Evolutionary conservation across 768 basidiomycete genomes (phyloP).

Genomic region (Vararia minispora): DNA sequence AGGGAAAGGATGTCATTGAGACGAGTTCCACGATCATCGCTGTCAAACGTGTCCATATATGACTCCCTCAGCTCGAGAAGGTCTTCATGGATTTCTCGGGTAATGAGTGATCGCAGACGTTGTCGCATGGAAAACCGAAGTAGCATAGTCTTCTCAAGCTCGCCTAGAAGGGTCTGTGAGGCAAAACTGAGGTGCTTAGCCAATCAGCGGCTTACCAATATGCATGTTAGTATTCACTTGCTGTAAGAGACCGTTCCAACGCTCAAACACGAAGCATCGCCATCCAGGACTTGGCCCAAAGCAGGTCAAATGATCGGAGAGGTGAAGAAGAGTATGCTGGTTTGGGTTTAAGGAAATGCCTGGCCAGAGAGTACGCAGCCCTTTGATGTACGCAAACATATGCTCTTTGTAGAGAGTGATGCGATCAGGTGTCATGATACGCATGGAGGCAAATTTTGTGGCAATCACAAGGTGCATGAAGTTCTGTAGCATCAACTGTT

Average conservation of each 20-base stretch:
- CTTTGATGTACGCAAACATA: slow-evolving; percentile 23
- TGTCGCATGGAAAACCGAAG: slow-evolving; percentile 16
- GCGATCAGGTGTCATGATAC: slow-evolving; percentile 12
- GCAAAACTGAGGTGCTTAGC: not conserved
- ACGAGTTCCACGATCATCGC: not conserved
- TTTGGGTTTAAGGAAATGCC: slow-evolving; percentile 20
- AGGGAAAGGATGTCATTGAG: not conserved
- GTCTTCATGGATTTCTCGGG: not conserved
- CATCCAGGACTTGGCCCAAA: slow-evolving; percentile 29
- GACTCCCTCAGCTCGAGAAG: not conserved
- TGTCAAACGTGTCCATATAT: not conserved
- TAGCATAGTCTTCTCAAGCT: slow-evolving; percentile 22
- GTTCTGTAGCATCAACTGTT: slow-evolving; percentile 4
- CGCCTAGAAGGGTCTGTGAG: slow-evolving; percentile 12
- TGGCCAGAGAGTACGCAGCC: slow-evolving; percentile 21
- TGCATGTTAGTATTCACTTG: slow-evolving; percentile 20
- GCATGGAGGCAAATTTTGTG: slow-evolving; percentile 19
- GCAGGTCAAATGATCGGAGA: slow-evolving; percentile 18
- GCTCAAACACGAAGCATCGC: slow-evolving; percentile 26
- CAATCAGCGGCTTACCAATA: slow-evolving; percentile 18
- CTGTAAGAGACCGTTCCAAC: slow-evolving; percentile 24
- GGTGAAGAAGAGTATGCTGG: slow-evolving; percentile 31
- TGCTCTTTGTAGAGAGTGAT: slow-evolving; percentile 19
- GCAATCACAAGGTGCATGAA: slow-evolving; percentile 26
- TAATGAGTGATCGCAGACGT: slow-evolving; percentile 11